Conservation (phyloP, 2,329 filamentous ascomycete genomes). For the Chaetomiaceae sp. region DNA sequence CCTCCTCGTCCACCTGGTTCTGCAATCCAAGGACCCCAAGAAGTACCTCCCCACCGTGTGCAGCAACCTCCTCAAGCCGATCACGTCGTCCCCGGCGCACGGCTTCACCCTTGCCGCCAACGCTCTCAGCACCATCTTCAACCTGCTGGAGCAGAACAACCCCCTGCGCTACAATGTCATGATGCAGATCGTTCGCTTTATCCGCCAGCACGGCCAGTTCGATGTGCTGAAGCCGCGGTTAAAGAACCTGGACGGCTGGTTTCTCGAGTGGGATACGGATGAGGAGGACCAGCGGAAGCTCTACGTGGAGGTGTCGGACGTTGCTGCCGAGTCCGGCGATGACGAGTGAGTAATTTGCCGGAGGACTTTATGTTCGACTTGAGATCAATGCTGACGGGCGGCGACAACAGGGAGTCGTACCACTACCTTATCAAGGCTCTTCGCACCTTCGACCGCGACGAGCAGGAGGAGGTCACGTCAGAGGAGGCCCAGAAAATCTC, state of each 20-base stretch:
- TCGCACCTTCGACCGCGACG: slow-evolving; percentile 53
- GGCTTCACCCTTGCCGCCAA: slow-evolving; percentile 82
- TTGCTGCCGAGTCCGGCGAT: slow-evolving; percentile 73
- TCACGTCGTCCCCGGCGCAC: slow-evolving; percentile 80
- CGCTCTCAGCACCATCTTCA: slow-evolving; percentile 93
- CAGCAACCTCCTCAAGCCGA: slow-evolving; percentile 80
- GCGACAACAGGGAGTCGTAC: slow-evolving; percentile 51
- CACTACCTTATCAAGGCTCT: slow-evolving; percentile 61
- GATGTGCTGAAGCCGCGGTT: slow-evolving; percentile 81
- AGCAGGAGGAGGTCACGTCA: slow-evolving; percentile 51
- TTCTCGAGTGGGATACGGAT: slow-evolving; percentile 75
- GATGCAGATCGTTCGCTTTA: slow-evolving; percentile 78
- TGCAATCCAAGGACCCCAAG: slow-evolving; percentile 78
- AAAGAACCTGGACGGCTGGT: slow-evolving; percentile 76
- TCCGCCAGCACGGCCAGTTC: slow-evolving; percentile 70
- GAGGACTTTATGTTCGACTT: background rate
- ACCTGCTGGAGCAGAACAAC: slow-evolving; percentile 73
- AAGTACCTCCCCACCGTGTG: slow-evolving; percentile 86
- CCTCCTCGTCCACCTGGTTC: slow-evolving; percentile 87
- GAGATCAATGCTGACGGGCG: slow-evolving; percentile 12
- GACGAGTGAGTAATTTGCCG: slow-evolving; percentile 56
- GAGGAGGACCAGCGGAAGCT: slow-evolving; percentile 80
- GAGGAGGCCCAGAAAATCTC: slow-evolving; percentile 58
- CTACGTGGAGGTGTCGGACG: slow-evolving; percentile 75
- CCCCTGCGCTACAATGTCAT: slow-evolving; percentile 87